Base-by-base conservation (phyloP, 257 asterid species). In the Penstemon barbatus region DNA sequence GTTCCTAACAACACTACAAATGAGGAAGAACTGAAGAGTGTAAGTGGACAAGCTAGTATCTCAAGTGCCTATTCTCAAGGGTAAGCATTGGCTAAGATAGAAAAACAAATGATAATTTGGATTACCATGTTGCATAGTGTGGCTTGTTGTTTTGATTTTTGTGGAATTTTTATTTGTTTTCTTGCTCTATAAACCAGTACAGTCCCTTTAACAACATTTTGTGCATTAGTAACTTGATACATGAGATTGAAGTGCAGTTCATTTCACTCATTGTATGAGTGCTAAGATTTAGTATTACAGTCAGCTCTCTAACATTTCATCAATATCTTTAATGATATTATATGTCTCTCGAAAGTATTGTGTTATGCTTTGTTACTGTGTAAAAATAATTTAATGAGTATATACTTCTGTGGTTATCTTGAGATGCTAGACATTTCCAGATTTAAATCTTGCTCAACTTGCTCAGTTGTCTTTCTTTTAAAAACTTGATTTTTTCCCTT, bases 51-150 rank as follows among this genome's bases (percentile, higher is more conserved):
- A 75, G 70, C 87, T 66, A 76, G 76, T 52, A 58, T 71, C 70
- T 83, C 98, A 55, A 79, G 73, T 77, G 78, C 73, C 49, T 85
- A 82, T 67, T 89, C 97, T 44, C 96, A 92, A 78, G 85, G 89
- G 98, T 89, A 78, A 85, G 91, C 72, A 71, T 61, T 56, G 10
- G 12, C 60, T 11, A 3, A 6, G 46, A 39, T 50, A 18, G 44
- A 57, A 53, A 63, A 51, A 43, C 33, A 38, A 45, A 54, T 74
- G 54, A 49, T 50, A 7, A 37, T 19, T 19, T 57, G 38, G 48
- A 48, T 25, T 13, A 51, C 18, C 13, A 56, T 50, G 43, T 72
- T 69, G 41, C 36, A 12, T 63, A 18, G 55, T 64, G 37, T 44
- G 57, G 43, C 48, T 66, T 56, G 59, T 70, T 66, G 53, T 13